Conservation (phyloP, 495 filamentous ascomycete species). For the Xylaria castorea region DNA sequence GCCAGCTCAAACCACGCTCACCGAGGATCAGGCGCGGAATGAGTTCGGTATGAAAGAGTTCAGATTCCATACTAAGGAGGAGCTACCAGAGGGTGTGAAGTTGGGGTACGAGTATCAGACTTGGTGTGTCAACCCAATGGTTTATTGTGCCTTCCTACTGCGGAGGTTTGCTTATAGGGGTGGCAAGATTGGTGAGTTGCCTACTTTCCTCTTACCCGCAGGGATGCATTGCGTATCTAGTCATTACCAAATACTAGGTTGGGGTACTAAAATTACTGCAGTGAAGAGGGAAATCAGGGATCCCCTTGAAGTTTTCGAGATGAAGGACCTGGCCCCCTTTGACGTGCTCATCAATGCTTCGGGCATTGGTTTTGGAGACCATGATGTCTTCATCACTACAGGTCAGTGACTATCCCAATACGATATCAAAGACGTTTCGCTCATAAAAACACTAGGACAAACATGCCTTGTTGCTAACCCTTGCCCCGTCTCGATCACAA, state of each 20-base stretch:
- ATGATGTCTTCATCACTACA: conserved; percentile 61
- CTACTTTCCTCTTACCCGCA: neutral
- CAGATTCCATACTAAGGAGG: conserved; percentile 42
- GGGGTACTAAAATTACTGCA: neutral
- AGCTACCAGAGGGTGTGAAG: conserved; percentile 55
- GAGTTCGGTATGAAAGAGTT: conserved; percentile 58
- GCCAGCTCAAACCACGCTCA: conserved; percentile 41
- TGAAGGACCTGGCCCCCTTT: conserved; percentile 43
- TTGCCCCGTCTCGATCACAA: conserved; percentile 61
- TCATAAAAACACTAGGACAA: conserved; percentile 43
- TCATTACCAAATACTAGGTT: neutral
- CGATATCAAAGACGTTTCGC: neutral
- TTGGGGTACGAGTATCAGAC: conserved; percentile 66
- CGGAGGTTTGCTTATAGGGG: conserved; percentile 59
- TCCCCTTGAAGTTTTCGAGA: conserved; percentile 55
- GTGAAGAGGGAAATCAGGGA: conserved; percentile 52
- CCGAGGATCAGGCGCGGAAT: conserved; percentile 32
- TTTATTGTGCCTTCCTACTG: conserved; percentile 65
- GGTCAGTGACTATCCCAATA: conserved; percentile 42
- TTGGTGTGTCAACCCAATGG: conserved; percentile 66
- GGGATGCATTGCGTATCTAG: neutral
- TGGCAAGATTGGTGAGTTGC: conserved; percentile 43
- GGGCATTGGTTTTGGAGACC: conserved; percentile 61
- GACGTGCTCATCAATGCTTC: conserved; percentile 65
- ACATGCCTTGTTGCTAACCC: conserved; percentile 51